Base-by-base conservation (phyloP, 352 stramenopile species). In the Phytopythium ostracodes region DNA sequence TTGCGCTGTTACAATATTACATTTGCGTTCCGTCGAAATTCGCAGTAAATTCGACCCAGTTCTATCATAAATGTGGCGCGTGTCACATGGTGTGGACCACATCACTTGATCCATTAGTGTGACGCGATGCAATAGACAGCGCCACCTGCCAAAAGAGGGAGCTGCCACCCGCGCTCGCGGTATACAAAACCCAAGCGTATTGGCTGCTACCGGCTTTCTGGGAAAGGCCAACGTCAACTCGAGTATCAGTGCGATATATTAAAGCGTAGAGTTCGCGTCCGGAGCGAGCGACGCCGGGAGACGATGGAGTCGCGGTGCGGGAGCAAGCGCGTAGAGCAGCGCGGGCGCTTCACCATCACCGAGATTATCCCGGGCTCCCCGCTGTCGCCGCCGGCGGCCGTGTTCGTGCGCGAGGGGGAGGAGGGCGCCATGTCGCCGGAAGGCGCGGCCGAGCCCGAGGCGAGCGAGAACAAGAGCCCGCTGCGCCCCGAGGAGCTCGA, bases 301-400 rank as follows among this genome's bases (percentile, higher is more conserved):
- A 63, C 43, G 56, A 82, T 79, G 66, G 72, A 76, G 66, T 66
- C 62, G 38, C 63, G 71, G 59, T 70, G 47, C 22, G 31, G 53
- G n/a, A 59, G 66, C 56, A 73, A 64, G 70, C 81, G 81, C 38
- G 82, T 93, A 12, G 78, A 94, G 71, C 74, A 79, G 66, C 81
- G 84, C 58, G 82, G 84, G 11, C 81, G 84, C 70, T 94, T 94
- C 67, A 94, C 84, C 6, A 94, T 94, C 70, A 91, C 78, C 8
- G 81, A 91, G 63, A 84, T 93, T 59, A 67, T 84, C 51, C 79
- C 81, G 2, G 77, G 72, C 27, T 91, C 81, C 24, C 75, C 76
- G 18, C 62, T 59, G 53, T 81, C 77, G 33, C 62, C 73, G n/a
- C 64, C 61, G 8, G 64, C 59, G 46, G 49, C 60, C 35, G 58